These are phyloP conservation scores for Neocucurbitaria cava DNA, from an alignment of 2,329 filamentous ascomycete species.

Conservation along the genomic window DNA sequence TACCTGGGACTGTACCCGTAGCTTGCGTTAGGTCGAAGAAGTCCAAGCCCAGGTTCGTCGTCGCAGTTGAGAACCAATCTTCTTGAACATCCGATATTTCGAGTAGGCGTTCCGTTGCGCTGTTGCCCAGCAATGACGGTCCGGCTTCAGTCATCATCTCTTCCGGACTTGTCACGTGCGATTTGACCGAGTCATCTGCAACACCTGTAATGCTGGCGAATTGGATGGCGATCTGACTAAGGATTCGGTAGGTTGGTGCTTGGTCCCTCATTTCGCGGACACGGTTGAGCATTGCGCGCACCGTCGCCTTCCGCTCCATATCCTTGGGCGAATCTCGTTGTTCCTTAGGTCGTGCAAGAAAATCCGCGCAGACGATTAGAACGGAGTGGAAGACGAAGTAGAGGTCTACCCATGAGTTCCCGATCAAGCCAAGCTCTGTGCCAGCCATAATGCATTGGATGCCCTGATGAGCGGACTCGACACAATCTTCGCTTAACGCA, in stretches of 20 bases:
- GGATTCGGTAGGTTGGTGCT: constrained; percentile 28
- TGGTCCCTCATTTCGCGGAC: constrained; percentile 23
- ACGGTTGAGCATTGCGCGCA: constrained; percentile 24
- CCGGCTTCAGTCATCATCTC: constrained; percentile 6
- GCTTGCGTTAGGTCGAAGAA: constrained; percentile 25
- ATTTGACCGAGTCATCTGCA: constrained; percentile 6
- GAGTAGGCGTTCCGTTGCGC: constrained; percentile 8
- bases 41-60: constrained; percentile 25
- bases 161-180: not conserved
- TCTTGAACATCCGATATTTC: constrained; percentile 26
- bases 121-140: constrained; percentile 7
- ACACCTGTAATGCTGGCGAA: constrained; percentile 35
- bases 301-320: constrained; percentile 26
- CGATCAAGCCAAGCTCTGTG: constrained; percentile 22
- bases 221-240: constrained; percentile 29
- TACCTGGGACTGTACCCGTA: not conserved
- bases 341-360: constrained; percentile 30
- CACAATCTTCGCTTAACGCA: constrained; percentile 33
- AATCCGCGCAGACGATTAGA: constrained; percentile 35
- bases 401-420: constrained; percentile 29
- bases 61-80: constrained; percentile 30
- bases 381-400: constrained; percentile 37
- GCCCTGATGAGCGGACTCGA: constrained; percentile 32
- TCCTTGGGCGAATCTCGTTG: constrained; percentile 27
- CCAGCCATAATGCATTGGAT: constrained; percentile 29